Percentiles rank a stretch among this genome's conserved stretches.
phyloP scores from a whole-genome alignment of 306 rosid species.

The Canavalia ensiformis region DNA sequence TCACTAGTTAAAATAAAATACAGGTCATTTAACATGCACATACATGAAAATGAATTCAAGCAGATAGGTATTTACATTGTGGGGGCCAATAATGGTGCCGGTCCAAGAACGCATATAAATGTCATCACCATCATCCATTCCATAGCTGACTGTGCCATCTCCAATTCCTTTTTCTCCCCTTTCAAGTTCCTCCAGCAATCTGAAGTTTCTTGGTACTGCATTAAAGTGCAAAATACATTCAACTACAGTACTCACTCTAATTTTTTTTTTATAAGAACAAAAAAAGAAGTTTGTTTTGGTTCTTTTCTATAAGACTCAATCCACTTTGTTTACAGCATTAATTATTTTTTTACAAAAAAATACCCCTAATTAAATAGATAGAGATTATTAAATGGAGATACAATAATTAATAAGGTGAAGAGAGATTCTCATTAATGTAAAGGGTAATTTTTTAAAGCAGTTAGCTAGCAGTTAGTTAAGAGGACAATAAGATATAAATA shows the following conservation, averaged over 20 bases:
- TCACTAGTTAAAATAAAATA: neutral
- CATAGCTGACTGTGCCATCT: slow-evolving; percentile 94
- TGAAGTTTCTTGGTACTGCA: slow-evolving; percentile 98
- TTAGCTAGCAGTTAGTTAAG: neutral
- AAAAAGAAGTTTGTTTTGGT: too few relatives aligned
- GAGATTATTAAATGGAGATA: too few relatives aligned
- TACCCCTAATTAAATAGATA: too few relatives aligned
- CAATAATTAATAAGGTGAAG: too few relatives aligned
- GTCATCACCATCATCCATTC: slow-evolving; percentile 99
- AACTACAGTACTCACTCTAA: too few relatives aligned
- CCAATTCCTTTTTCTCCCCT: slow-evolving; percentile 97
- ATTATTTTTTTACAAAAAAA: too few relatives aligned
- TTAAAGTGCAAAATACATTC: neutral
- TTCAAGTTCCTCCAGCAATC: slow-evolving; percentile 99
- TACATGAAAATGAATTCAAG: neutral
- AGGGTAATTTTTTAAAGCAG: too few relatives aligned
- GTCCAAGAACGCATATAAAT: slow-evolving; percentile 98
- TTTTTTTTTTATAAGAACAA: too few relatives aligned
- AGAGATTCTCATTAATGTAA: too few relatives aligned
- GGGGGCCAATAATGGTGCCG: slow-evolving; percentile 97
- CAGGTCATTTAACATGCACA: neutral
- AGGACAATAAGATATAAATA: slow-evolving; percentile 4
- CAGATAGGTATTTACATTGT: slow-evolving; percentile 70
- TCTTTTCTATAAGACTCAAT: too few relatives aligned
- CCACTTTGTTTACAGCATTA: too few relatives aligned